Conservation (phyloP, 2,329 filamentous ascomycete genomes). For the Alternaria triticimaculans region DNA sequence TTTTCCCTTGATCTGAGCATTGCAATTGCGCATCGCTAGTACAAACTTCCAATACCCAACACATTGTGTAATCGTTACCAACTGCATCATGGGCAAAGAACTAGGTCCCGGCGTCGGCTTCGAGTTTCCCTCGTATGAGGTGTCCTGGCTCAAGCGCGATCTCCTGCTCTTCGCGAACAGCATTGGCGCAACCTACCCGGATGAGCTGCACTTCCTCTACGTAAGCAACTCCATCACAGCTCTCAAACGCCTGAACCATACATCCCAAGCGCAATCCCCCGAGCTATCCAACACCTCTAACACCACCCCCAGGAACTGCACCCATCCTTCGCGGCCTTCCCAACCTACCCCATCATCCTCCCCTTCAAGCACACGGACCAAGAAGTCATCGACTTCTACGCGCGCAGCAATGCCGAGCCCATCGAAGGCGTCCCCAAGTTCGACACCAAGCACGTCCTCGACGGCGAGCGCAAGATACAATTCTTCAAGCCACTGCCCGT, state of each 20-base stretch:
- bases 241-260: background rate
- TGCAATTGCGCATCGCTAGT: background rate
- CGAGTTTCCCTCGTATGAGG: conserved; percentile 76
- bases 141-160: conserved; percentile 88
- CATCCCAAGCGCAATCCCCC: background rate
- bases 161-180: conserved; percentile 87
- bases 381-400: conserved; percentile 87
- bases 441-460: conserved; percentile 75
- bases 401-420: conserved; percentile 66
- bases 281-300: conserved; percentile 4
- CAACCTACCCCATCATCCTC: conserved; percentile 84
- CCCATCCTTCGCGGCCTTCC: conserved; percentile 85
- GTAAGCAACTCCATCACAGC: conserved; percentile 57
- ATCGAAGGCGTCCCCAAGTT: conserved; percentile 81
- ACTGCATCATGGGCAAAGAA: conserved; percentile 40
- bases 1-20: background rate
- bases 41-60: background rate
- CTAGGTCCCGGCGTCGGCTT: conserved; percentile 69
- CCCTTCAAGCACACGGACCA: conserved; percentile 79
- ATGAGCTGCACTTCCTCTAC: conserved; percentile 93
- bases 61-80: background rate
- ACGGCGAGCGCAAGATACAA: conserved; percentile 81
- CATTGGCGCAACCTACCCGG: conserved; percentile 76
- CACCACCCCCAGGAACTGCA: conserved; percentile 74
- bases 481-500: conserved; percentile 79